These are phyloP conservation scores for Daldinia loculata DNA, from an alignment of 495 filamentous ascomycete species.

Conservation along the genomic window DNA sequence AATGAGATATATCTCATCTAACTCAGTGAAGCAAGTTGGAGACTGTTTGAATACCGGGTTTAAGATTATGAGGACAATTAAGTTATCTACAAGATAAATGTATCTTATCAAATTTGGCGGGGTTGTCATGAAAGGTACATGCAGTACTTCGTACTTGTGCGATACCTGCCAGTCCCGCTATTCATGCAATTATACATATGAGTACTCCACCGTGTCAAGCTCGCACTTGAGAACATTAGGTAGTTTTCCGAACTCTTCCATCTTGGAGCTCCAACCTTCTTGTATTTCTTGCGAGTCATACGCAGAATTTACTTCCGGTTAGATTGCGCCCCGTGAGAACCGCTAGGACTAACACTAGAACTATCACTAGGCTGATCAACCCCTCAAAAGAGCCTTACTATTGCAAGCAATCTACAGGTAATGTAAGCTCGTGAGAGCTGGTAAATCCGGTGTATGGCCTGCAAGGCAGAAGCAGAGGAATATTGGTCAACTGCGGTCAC, in stretches of 20 bases:
- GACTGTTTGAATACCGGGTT: too few relatives aligned
- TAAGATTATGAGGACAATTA: too few relatives aligned
- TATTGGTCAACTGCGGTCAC: background rate
- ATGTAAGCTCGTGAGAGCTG: conserved; percentile 23
- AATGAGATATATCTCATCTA: background rate
- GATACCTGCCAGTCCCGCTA: too few relatives aligned
- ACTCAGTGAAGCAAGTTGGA: background rate
- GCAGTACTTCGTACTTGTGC: too few relatives aligned
- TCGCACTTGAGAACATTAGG: background rate
- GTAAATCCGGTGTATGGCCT: conserved; percentile 24
- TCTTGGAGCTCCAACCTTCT: background rate
- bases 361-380: background rate
- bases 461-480: conserved; percentile 17
- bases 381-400: conserved; percentile 4
- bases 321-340: conserved; percentile 3
- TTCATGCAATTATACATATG: too few relatives aligned
- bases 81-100: too few relatives aligned
- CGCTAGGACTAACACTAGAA: background rate
- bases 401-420: conserved; percentile 7
- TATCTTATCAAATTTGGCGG: too few relatives aligned
- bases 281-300: conserved; percentile 3
- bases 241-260: background rate
- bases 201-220: too few relatives aligned
- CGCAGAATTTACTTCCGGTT: background rate
- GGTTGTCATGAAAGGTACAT: too few relatives aligned